A percentile compares a stretch with the other conserved stretches of the same genome.
These are phyloP conservation scores for Trypanosoma lewisi DNA, from an alignment of 208 protist genomes.

Conservation along the genomic window DNA sequence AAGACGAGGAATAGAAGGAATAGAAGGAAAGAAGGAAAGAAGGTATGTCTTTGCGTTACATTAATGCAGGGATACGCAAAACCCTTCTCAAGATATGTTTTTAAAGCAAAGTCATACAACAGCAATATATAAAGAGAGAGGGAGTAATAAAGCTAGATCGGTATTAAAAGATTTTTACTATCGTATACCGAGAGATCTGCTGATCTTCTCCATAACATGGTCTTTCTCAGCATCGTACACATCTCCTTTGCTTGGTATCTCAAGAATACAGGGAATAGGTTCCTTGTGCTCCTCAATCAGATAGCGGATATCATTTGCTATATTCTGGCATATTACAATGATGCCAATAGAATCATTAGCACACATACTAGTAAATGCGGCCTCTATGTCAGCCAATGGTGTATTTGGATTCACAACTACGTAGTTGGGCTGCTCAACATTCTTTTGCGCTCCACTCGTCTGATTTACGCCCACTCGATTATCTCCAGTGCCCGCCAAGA, in stretches of 20 bases:
- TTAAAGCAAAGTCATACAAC: too few species aligned
- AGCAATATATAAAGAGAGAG: too few species aligned
- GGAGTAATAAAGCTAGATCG: background rate
- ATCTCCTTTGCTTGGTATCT: conserved; percentile 96
- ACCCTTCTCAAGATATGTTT: too few species aligned
- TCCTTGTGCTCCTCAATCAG: conserved; percentile 90
- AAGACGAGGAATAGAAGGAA: too few species aligned
- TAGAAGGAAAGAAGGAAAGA: too few species aligned
- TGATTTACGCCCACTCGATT: conserved; percentile 48
- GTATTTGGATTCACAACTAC: conserved; percentile 91
- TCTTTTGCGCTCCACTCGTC: conserved; percentile 23
- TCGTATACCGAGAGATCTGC: conserved; percentile 64
- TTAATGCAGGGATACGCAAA: too few species aligned
- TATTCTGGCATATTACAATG: conserved; percentile 95
- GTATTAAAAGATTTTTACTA: conserved; percentile 14
- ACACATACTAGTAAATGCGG: conserved; percentile 91
- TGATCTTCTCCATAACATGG: conserved; percentile 91
- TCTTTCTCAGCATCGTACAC: conserved; percentile 96
- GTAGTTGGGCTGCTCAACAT: conserved; percentile 74
- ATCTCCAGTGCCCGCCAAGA: conserved; percentile 95
- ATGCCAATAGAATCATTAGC: conserved; percentile 91
- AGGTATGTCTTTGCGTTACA: too few species aligned
- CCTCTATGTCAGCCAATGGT: conserved; percentile 88
- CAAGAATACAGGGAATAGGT: conserved; percentile 93
- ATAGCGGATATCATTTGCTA: conserved; percentile 95